Percentiles rank a stretch among this genome's conserved stretches.
Conservation (phyloP, 768 basidiomycete species). For the Lactarius sanguifluus region DNA sequence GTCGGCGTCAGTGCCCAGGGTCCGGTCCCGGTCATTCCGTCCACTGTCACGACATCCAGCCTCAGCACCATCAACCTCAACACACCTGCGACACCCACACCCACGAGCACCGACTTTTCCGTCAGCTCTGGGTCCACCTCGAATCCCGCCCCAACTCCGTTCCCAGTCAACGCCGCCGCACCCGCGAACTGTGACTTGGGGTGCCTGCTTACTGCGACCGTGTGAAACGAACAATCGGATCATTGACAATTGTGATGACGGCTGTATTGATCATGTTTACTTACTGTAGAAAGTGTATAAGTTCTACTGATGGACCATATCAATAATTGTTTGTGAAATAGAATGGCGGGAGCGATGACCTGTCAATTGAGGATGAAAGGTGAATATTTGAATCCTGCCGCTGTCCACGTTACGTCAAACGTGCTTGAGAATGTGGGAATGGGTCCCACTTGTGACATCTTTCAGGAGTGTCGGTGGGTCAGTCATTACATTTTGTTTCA, state of each 20-base stretch:
- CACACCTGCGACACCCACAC: background rate
- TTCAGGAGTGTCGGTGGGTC: background rate
- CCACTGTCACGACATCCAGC: background rate
- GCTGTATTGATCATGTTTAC: constrained; percentile 3
- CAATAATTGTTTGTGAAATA: background rate
- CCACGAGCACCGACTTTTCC: constrained; percentile 9
- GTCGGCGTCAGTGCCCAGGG: background rate
- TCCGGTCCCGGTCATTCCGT: background rate
- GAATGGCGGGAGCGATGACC: too few species aligned
- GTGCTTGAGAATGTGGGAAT: background rate
- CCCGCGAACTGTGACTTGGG: background rate
- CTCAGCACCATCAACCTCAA: constrained; percentile 9
- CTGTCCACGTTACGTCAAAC: background rate
- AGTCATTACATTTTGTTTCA: background rate
- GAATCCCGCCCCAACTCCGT: background rate
- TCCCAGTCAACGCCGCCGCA: background rate
- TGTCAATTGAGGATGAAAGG: background rate
- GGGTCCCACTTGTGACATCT: background rate
- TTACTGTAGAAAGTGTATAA: background rate
- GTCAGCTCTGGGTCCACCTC: constrained; percentile 7
- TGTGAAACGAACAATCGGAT: constrained; percentile 1
- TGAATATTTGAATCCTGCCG: background rate
- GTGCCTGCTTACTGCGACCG: constrained; percentile 9
- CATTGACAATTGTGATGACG: background rate
- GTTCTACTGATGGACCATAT: background rate